A percentile compares a stretch with the other conserved stretches of the same genome.
Conservation (phyloP, 2,329 filamentous ascomycete genomes). For the Scorias spongiosa region DNA sequence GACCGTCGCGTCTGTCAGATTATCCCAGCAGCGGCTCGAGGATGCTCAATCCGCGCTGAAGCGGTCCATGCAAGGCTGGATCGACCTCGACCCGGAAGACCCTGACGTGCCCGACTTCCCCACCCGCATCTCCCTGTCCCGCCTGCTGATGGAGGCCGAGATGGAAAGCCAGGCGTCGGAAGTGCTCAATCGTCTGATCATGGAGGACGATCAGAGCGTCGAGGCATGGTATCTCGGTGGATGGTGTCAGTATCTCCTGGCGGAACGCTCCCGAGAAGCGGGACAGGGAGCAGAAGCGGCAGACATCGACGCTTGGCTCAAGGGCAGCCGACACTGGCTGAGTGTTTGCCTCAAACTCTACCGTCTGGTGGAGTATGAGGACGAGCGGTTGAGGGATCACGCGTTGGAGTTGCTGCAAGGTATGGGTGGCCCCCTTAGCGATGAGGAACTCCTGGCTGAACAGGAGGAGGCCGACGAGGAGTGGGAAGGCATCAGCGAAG, state of each 20-base stretch:
- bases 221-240: conserved; percentile 96
- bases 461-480: conserved; percentile 23
- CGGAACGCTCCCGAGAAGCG: conserved; percentile 29
- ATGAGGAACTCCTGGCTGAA: conserved; percentile 27
- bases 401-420: conserved; percentile 51
- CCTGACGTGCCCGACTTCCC: conserved; percentile 70
- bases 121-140: conserved; percentile 64
- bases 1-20: conserved; percentile 82
- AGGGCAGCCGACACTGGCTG: conserved; percentile 69
- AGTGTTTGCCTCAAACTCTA: conserved; percentile 70
- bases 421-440: conserved; percentile 27
- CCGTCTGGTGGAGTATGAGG: conserved; percentile 65
- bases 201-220: conserved; percentile 85
- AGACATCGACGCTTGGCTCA: conserved; percentile 41
- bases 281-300: conserved; percentile 13
- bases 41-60: conserved; percentile 68
- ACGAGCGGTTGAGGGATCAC: conserved; percentile 62
- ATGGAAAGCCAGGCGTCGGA: conserved; percentile 74
- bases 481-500: conserved; percentile 22
- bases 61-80: conserved; percentile 72
- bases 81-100: conserved; percentile 57
- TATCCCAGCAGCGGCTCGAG: conserved; percentile 66
- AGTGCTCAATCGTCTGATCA: conserved; percentile 68
- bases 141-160: conserved; percentile 78
- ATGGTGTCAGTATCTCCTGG: conserved; percentile 74